phyloP scores from a whole-genome alignment of 331 rosid genomes.

The Quercus lobata region DNA sequence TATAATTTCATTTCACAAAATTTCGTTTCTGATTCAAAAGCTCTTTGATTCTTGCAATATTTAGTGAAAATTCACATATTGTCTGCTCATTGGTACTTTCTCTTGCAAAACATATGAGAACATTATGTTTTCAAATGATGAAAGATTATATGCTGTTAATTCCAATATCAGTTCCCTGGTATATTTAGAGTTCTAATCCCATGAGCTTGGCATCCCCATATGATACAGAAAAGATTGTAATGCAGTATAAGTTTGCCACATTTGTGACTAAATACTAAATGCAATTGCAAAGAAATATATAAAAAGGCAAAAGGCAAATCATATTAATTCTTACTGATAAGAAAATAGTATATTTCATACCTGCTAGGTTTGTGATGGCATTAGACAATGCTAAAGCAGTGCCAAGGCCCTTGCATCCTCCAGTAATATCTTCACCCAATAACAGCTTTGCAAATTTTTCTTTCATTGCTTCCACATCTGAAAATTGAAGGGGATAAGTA shows the following conservation, averaged over 20 bases:
- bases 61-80: background rate
- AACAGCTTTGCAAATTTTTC: constrained; percentile 78
- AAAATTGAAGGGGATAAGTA: constrained; percentile 38
- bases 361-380: constrained; percentile 76
- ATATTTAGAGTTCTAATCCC: background rate
- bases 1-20: background rate
- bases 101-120: background rate
- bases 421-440: constrained; percentile 86
- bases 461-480: constrained; percentile 83
- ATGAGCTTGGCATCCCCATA: background rate
- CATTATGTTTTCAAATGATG: background rate
- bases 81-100: background rate
- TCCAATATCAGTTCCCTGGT: background rate
- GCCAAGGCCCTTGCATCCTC: constrained; percentile 71
- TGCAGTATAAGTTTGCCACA: background rate
- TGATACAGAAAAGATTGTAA: background rate
- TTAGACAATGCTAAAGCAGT: constrained; percentile 83
- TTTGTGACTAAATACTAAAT: background rate
- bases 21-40: background rate
- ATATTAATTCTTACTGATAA: background rate
- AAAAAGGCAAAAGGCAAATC: background rate
- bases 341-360: constrained; percentile 28
- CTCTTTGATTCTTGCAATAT: background rate
- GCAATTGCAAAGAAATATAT: background rate
- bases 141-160: background rate